These are phyloP conservation scores for Solanum dulcamara DNA, from an alignment of 257 asterid genomes.

Conservation along the genomic window DNA sequence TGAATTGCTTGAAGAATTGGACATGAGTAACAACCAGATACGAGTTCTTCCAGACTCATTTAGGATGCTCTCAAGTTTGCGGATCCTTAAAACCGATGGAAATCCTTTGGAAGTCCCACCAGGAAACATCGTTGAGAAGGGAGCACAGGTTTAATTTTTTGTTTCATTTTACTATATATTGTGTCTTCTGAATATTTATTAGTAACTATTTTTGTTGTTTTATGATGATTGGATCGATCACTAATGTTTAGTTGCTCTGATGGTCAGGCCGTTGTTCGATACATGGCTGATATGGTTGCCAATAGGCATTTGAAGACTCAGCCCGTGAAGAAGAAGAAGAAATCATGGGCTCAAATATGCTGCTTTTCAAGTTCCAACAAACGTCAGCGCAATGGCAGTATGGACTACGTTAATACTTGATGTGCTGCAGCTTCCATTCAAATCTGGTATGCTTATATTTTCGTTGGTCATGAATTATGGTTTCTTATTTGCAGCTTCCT, in stretches of 20 bases:
- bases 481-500: background rate
- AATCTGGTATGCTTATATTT: slow-evolving; percentile 18
- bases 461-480: background rate
- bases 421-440: background rate
- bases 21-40: slow-evolving; percentile 82
- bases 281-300: slow-evolving; percentile 58
- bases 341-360: slow-evolving; percentile 64
- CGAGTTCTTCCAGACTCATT: slow-evolving; percentile 71
- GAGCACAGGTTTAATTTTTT: slow-evolving; percentile 51
- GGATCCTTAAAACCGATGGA: slow-evolving; percentile 57
- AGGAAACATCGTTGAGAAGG: slow-evolving; percentile 33
- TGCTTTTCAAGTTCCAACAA: slow-evolving; percentile 69
- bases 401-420: slow-evolving; percentile 30
- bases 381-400: slow-evolving; percentile 48
- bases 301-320: slow-evolving; percentile 54
- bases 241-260: background rate
- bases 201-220: background rate
- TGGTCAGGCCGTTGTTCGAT: slow-evolving; percentile 64
- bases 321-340: slow-evolving; percentile 54
- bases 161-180: background rate
- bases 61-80: slow-evolving; percentile 52
- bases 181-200: background rate
- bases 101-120: slow-evolving; percentile 76
- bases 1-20: slow-evolving; percentile 72
- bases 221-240: background rate